Evolutionary conservation across 371 early-diverging fungal species (phyloP).

Genomic region (Mucor velutinosus): DNA sequence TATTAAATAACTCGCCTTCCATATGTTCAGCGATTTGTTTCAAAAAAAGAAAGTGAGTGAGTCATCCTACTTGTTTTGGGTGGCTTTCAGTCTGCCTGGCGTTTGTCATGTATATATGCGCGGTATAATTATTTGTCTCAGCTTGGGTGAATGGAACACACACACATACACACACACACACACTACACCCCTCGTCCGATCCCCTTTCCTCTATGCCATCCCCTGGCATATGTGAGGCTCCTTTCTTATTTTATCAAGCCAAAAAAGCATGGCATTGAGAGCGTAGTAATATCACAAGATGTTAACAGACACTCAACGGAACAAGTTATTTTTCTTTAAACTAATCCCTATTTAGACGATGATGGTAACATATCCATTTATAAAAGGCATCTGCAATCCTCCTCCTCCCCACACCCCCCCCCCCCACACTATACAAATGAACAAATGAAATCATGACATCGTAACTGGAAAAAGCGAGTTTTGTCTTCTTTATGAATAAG

Average conservation of each 20-base stretch:
- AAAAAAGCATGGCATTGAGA: neutral
- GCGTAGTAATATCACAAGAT: neutral
- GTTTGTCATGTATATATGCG: neutral
- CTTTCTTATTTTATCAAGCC: neutral
- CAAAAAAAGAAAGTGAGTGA: conserved; percentile 2
- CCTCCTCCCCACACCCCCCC: neutral
- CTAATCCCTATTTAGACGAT: neutral
- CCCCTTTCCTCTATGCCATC: neutral
- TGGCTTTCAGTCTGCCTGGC: neutral
- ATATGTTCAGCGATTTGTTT: neutral
- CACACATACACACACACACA: too few species aligned
- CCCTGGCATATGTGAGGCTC: neutral
- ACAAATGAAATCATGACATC: neutral
- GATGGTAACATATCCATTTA: neutral
- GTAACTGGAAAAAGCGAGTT: neutral
- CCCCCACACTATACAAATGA: neutral
- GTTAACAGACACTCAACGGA: neutral
- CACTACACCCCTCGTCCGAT: neutral
- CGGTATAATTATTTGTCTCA: neutral
- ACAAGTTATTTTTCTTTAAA: neutral
- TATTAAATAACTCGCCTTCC: neutral
- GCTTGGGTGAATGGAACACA: neutral
- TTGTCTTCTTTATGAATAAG: too few species aligned
- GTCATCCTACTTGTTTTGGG: conserved; percentile 4
- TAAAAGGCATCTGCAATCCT: neutral